phyloP scores from a whole-genome alignment of 495 filamentous ascomycete genomes.

The Aspergillus nanangensis region DNA sequence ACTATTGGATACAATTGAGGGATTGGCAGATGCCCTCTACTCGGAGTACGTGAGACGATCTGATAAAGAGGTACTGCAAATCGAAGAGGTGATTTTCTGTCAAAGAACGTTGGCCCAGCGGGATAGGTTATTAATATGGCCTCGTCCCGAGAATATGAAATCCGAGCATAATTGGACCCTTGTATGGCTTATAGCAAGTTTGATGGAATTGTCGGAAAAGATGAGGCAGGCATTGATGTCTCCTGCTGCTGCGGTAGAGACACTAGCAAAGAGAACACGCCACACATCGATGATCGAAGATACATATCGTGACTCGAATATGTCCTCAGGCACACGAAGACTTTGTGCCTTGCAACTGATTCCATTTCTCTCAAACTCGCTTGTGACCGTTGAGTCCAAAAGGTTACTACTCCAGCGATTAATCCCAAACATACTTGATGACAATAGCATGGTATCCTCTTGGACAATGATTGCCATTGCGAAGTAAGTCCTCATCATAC shows the following conservation, averaged over 20 bases:
- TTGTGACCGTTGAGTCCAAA: constrained; percentile 35
- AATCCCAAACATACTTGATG: constrained; percentile 48
- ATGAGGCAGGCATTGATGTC: constrained; percentile 9
- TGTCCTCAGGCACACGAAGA: constrained; percentile 48
- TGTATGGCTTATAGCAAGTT: constrained; percentile 34
- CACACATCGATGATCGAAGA: constrained; percentile 54
- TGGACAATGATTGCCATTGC: constrained; percentile 66
- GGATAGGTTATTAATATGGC: constrained; percentile 26
- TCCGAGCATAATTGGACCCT: constrained; percentile 48
- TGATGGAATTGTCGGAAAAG: constrained; percentile 29
- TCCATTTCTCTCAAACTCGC: constrained; percentile 58
- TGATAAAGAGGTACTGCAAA: constrained; percentile 67
- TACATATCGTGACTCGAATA: constrained; percentile 56
- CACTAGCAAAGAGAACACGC: constrained; percentile 56
- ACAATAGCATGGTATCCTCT: constrained; percentile 47
- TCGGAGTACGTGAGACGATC: constrained; percentile 68
- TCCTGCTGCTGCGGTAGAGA: constrained; percentile 15
- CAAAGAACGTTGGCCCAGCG: constrained; percentile 17
- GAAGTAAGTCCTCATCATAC: constrained; percentile 35
- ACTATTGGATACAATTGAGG: constrained; percentile 36
- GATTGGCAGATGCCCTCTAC: constrained; percentile 58
- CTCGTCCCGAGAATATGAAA: constrained; percentile 35
- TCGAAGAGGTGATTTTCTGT: constrained; percentile 66
- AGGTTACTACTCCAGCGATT: constrained; percentile 44
- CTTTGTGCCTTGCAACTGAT: constrained; percentile 74